These are phyloP conservation scores for Pichia phayaonensis DNA, from an alignment of 805 yeast genomes.

Conservation along the genomic window DNA sequence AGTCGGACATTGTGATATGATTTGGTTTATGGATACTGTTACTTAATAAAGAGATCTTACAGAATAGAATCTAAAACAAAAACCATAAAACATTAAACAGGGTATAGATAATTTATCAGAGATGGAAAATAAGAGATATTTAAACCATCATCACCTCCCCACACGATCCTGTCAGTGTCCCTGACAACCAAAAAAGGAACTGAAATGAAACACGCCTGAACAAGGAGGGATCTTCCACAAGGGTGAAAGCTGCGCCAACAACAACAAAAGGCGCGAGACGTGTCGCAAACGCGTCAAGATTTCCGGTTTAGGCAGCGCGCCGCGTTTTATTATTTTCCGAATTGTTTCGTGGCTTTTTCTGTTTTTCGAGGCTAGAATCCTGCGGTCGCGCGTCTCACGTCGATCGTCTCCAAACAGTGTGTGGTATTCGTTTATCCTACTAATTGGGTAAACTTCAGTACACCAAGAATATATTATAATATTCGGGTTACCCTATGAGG, in stretches of 20 bases:
- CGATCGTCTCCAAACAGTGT: too few relatives aligned
- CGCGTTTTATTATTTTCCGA: background rate
- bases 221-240: background rate
- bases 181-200: background rate
- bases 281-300: background rate
- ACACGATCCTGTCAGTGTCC: background rate
- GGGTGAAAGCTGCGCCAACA: background rate
- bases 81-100: too few relatives aligned
- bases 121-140: background rate
- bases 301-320: background rate
- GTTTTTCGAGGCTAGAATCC: too few relatives aligned
- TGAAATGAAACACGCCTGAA: background rate
- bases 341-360: background rate
- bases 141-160: background rate
- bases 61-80: too few relatives aligned
- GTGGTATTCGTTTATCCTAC: too few relatives aligned
- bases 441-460: too few relatives aligned
- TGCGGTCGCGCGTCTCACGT: too few relatives aligned
- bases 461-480: too few relatives aligned
- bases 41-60: background rate
- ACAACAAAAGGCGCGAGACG: background rate
- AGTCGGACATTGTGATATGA: constrained; percentile 32
- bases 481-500: too few relatives aligned
- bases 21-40: background rate
- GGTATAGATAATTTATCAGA: background rate